Percentiles rank a stretch among this genome's conserved stretches.
Evolutionary conservation across 108 stramenopile genomes (phyloP).

Genomic region (Seminavis robusta): DNA sequence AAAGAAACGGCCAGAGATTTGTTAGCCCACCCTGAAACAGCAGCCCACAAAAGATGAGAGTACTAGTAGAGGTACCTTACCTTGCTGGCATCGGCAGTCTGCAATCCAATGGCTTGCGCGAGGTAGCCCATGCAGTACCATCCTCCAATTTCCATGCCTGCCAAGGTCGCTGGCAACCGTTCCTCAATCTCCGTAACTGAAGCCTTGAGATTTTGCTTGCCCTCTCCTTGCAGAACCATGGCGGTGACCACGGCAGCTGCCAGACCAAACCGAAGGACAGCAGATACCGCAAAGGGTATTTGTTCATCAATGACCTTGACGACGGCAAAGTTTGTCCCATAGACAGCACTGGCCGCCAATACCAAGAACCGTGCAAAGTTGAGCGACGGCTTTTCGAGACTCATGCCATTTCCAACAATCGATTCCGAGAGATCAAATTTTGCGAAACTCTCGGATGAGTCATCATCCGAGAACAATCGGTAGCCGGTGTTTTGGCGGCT

Average conservation of each 20-base stretch:
- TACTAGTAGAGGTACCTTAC: not conserved
- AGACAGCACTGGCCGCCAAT: constrained; percentile 26
- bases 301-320: constrained; percentile 38
- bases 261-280: constrained; percentile 33
- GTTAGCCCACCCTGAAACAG: not conserved
- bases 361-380: constrained; percentile 15
- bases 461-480: too few relatives aligned
- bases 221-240: constrained; percentile 14
- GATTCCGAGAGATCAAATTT: too few relatives aligned
- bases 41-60: not conserved
- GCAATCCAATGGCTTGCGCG: constrained; percentile 73
- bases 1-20: not conserved
- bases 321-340: constrained; percentile 49
- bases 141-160: constrained; percentile 76
- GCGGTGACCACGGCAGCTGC: constrained; percentile 31
- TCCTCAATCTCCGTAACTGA: not conserved
- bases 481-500: too few relatives aligned
- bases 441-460: too few relatives aligned
- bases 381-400: too few relatives aligned
- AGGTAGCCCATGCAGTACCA: constrained; percentile 74
- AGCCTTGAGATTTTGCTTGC: not conserved
- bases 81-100: constrained; percentile 68
- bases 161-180: constrained; percentile 22
- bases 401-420: too few relatives aligned
- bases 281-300: constrained; percentile 22